These are phyloP conservation scores for Ceratocystis papillata DNA, from an alignment of 2,329 filamentous ascomycete genomes.

Conservation along the genomic window DNA sequence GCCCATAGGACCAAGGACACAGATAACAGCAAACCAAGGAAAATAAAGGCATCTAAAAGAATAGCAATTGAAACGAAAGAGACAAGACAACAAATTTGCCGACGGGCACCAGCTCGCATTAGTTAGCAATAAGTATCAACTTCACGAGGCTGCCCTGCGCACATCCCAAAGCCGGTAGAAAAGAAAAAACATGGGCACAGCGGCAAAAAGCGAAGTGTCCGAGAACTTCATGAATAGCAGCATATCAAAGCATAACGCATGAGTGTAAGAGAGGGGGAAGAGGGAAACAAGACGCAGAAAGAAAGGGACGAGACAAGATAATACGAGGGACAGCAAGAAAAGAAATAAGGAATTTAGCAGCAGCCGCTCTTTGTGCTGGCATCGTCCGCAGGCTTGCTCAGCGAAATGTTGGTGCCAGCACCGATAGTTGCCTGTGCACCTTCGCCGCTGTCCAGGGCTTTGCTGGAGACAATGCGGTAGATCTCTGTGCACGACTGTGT, in stretches of 20 bases:
- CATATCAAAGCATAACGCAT: constrained; percentile 22
- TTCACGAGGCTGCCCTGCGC: constrained; percentile 15
- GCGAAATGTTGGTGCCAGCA: constrained; percentile 70
- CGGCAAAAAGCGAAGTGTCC: constrained; percentile 4
- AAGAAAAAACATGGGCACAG: constrained; percentile 18
- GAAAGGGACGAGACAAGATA: neutral
- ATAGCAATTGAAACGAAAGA: constrained; percentile 17
- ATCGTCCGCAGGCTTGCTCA: constrained; percentile 74
- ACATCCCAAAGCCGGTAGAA: constrained; percentile 12
- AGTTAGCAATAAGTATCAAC: constrained; percentile 12
- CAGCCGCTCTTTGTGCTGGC: constrained; percentile 64
- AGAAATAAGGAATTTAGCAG: constrained; percentile 46
- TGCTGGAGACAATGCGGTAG: constrained; percentile 97
- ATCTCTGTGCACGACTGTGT: constrained; percentile 55
- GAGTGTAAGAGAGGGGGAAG: constrained; percentile 14
- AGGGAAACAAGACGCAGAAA: neutral
- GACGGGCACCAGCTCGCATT: constrained; percentile 16
- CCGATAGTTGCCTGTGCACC: constrained; percentile 67
- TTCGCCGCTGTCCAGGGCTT: constrained; percentile 86
- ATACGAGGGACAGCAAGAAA: constrained; percentile 19
- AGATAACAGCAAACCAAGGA: neutral
- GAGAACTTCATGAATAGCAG: constrained; percentile 16
- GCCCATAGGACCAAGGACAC: constrained; percentile 1
- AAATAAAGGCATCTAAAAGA: constrained; percentile 19
- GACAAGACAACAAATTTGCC: constrained; percentile 14